Evolutionary conservation across 2,329 filamentous ascomycete genomes (phyloP).

Genomic region (Aspergillus bombycis): DNA sequence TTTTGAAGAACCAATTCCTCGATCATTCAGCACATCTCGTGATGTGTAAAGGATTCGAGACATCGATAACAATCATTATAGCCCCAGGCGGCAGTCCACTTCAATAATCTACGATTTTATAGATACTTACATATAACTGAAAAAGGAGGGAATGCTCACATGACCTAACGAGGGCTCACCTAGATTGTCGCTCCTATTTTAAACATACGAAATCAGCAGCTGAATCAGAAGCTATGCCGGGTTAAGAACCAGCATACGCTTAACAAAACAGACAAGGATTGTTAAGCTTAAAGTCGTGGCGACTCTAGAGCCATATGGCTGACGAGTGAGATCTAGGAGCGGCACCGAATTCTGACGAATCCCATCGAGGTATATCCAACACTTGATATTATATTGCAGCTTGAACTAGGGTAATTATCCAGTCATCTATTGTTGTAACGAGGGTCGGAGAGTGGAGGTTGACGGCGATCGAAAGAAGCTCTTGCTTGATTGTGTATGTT

Average conservation of each 20-base stretch:
- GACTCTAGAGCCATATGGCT: neutral
- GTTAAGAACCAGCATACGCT: neutral
- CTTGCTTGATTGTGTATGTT: neutral
- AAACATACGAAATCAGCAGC: neutral
- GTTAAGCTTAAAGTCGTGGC: neutral
- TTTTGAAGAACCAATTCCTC: neutral
- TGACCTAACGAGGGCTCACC: too few relatives aligned
- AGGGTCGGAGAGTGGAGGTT: neutral
- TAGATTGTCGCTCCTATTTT: neutral
- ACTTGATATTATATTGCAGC: neutral
- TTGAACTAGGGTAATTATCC: neutral
- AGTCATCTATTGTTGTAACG: neutral
- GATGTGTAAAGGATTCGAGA: neutral
- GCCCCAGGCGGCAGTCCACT: too few relatives aligned
- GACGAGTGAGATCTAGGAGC: neutral
- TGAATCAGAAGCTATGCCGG: neutral
- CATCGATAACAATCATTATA: neutral
- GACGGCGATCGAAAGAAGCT: neutral
- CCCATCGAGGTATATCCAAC: neutral
- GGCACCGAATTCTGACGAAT: neutral
- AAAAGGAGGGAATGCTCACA: too few relatives aligned
- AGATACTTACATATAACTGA: neutral
- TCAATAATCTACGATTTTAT: neutral
- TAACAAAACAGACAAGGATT: neutral
- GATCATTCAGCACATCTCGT: neutral